Conservation (phyloP, 2,329 filamentous ascomycete genomes). For the Cladorrhinum sp. region DNA sequence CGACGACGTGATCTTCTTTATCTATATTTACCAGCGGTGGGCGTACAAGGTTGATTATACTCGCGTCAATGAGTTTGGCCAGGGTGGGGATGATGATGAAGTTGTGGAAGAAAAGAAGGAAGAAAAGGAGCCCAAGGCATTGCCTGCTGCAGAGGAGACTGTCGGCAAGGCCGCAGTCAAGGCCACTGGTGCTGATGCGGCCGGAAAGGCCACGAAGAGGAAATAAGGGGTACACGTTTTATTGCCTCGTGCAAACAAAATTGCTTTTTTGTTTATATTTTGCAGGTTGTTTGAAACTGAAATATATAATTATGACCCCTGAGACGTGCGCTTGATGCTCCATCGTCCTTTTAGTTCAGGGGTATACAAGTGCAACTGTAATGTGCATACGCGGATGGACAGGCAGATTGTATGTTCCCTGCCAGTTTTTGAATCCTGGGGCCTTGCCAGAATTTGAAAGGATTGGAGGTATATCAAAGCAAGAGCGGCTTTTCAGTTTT, state of each 20-base stretch:
- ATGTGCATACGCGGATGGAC: background rate
- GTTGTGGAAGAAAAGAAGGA: slow-evolving; percentile 40
- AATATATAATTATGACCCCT: background rate
- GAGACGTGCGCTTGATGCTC: background rate
- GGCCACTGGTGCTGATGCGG: slow-evolving; percentile 49
- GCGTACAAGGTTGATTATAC: slow-evolving; percentile 89
- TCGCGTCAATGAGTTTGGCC: slow-evolving; percentile 95
- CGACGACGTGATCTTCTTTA: slow-evolving; percentile 97
- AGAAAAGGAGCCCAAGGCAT: slow-evolving; percentile 39
- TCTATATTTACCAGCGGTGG: slow-evolving; percentile 93
- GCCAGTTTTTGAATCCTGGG: background rate
- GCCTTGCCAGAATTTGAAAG: too few relatives aligned
- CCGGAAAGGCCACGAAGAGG: slow-evolving; percentile 45
- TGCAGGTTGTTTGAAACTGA: background rate
- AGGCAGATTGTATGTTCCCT: background rate
- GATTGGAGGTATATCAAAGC: background rate
- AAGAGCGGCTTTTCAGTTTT: too few relatives aligned
- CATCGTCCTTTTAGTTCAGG: background rate
- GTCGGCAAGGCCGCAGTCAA: slow-evolving; percentile 41
- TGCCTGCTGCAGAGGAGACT: slow-evolving; percentile 34
- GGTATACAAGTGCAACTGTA: background rate
- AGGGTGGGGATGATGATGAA: slow-evolving; percentile 89
- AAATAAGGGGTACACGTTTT: slow-evolving; percentile 33
- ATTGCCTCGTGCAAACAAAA: background rate
- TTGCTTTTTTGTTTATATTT: background rate